Base-by-base conservation (phyloP, 441 rosid species). In the Hura crepitans region DNA sequence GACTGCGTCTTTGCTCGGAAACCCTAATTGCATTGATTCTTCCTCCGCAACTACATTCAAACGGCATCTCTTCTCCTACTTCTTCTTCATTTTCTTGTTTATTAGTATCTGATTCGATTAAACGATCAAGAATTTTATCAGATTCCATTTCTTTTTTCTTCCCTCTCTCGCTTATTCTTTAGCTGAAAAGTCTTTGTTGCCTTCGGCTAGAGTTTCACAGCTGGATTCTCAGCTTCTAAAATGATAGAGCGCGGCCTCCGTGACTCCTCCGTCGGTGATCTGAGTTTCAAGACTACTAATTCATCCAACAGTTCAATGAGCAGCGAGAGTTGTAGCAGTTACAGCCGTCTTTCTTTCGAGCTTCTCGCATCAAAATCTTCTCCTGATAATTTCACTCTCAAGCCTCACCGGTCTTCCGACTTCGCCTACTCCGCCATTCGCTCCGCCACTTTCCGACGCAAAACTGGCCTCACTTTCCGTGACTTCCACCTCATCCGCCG, bases 351-450 rank as follows among this genome's bases (percentile, higher is more conserved):
- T 69, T 86, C 91, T n/a, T 89, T 88, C 64, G 93, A 88, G 67
- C 78, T 87, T 17, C 81, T 84, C 18, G 69, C 81, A 17, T 66
- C 83, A 18, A 65, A 66, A 35, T 65, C 81, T 0, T 75, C 84
- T 12, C 84, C 84, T 4, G 90, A 86, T 30, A 84, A 74, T 18
- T 75, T 86, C 37, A 56, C 91, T 15, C 72, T 91, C 15, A 93
- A 91, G 77, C 97, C 98, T 0, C 97, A 93, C 82, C 85, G 96
- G 0, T 91, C 97, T 62, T 91, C 96, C 31, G 97, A 93, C 71
- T 84, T 84, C 31, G 94, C 93, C 1, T 89, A 91, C 96, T 76
- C 90, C 12, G 87, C 89, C 70, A 85, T 88, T 64, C 81, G 84
- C 33, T 85, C 93, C 13, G 81, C 84, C 31, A 82, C 79, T 45